Base-by-base conservation (phyloP, 1,139 yeast genomes). In the Saccharomyces hybrid region DNA sequence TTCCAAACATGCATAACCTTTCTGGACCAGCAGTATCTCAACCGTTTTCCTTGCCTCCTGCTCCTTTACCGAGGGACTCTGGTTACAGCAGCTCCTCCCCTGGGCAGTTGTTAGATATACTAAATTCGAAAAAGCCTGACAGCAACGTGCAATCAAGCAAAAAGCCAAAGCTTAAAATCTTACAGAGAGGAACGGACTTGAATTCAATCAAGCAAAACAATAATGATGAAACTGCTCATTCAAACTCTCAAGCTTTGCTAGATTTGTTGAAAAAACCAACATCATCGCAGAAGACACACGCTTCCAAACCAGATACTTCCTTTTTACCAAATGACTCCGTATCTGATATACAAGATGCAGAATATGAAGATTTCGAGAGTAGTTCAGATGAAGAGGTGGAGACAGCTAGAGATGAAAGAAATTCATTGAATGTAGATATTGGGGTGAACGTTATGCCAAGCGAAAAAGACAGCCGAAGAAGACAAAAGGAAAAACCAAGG, bases 1-100 rank as follows among this genome's bases (percentile, higher is more conserved):
- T 73, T 28, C 83, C 83, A 32, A 73, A 73, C 47, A 77, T 81
- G 2, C 76, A 73, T 23, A 66, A 75, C 5, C 70, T 79, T 47
- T 73, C 74, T 49, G 78, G 74, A 60, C 75, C 76, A 42, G 78
- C 80, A 2, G 66, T 71, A 46, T 68, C 60, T n/a, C 59, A 16
- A 19, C 13, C 46, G 4, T 13, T 27, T 23, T 11, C 44, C 32
- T 4, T 23, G 25, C 42, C 28, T 9, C n/a, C 19, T 3, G 23
- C 19, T 13, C 42, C 69, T 56, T 52, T 62, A 60, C 11, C 55
- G 52, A 19, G 50, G 48, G 50, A 53, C 58, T 14, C 47, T 8
- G 63, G 60, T 2, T 70, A 68, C 14, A 63, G 68, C 13, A 69
- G 66, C 27, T 68, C 73, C 0, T 75, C 74, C 55, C 78, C 81